A percentile compares a stretch with the other conserved stretches of the same genome.
phyloP scores from a whole-genome alignment of 306 rosid species.

The Vigna nakashimae region DNA sequence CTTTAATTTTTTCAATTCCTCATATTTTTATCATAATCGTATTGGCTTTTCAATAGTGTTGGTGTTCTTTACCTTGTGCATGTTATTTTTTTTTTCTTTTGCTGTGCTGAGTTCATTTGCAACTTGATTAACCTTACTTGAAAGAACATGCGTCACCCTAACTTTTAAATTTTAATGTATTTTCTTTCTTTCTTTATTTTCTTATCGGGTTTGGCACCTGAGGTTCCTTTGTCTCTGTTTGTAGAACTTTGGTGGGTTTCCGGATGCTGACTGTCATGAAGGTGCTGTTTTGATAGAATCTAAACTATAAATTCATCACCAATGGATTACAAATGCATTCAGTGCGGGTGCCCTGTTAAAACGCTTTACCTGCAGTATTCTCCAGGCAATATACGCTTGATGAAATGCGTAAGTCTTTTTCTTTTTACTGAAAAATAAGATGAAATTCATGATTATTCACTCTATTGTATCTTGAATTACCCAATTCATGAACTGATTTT shows the following conservation, averaged over 20 bases:
- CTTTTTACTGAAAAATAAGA: not conserved
- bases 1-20: not conserved
- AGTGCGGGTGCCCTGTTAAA: conserved; percentile 64
- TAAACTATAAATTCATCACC: not conserved
- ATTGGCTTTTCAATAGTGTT: not conserved
- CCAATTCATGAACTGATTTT: conserved; percentile 21
- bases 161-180: not conserved
- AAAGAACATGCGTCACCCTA: conserved; percentile 3
- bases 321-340: conserved; percentile 73
- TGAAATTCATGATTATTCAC: not conserved
- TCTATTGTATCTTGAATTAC: not conserved
- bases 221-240: conserved; percentile 12
- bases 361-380: conserved; percentile 83
- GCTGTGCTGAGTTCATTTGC: not conserved
- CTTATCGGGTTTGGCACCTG: not conserved
- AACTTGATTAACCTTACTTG: not conserved
- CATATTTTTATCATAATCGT: not conserved
- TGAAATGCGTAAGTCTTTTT: conserved; percentile 76
- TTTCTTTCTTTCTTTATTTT: not conserved
- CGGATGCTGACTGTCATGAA: conserved; percentile 17
- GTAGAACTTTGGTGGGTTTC: not conserved
- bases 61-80: not conserved
- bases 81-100: not conserved
- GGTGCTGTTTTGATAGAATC: conserved; percentile 22
- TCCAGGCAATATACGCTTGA: conserved; percentile 86